These are phyloP conservation scores for Galeopsis tetrahit DNA, from an alignment of 257 asterid genomes.

Conservation along the genomic window DNA sequence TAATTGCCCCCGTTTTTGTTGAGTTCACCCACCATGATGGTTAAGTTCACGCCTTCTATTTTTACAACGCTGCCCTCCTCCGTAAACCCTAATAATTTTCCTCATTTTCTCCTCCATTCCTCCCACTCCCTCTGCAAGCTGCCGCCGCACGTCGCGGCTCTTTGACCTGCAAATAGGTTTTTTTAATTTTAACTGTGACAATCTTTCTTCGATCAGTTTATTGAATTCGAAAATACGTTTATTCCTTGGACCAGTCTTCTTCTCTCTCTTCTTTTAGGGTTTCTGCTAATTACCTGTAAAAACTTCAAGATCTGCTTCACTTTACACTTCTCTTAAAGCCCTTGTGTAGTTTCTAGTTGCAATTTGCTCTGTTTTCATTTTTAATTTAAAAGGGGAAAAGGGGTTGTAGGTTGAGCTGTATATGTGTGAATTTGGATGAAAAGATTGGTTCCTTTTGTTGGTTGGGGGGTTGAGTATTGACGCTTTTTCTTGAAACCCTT, in stretches of 20 bases:
- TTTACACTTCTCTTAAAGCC: conserved; percentile 36
- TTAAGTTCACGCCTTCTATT: too few relatives aligned
- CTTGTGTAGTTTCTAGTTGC: conserved; percentile 31
- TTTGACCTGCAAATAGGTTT: too few relatives aligned
- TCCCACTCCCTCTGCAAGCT: too few relatives aligned
- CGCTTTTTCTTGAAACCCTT: conserved; percentile 31
- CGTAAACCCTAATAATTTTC: too few relatives aligned
- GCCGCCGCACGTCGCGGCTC: too few relatives aligned
- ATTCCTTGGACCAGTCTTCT: conserved; percentile 61
- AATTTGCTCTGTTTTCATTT: conserved; percentile 4
- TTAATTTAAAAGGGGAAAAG: conserved; percentile 17
- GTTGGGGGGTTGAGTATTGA: conserved; percentile 38
- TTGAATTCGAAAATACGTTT: conserved; percentile 19
- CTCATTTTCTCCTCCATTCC: too few relatives aligned
- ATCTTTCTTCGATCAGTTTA: too few relatives aligned
- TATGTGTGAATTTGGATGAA: conserved; percentile 62
- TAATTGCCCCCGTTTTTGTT: too few relatives aligned
- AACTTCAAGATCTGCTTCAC: conserved; percentile 64
- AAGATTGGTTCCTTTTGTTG: conserved; percentile 36
- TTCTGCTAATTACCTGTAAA: conserved; percentile 38
- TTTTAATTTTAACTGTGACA: too few relatives aligned
- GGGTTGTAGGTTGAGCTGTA: conserved; percentile 18
- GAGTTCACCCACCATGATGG: too few relatives aligned
- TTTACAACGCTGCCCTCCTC: too few relatives aligned
- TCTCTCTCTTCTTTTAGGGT: conserved; percentile 44